phyloP scores from a whole-genome alignment of 23 red algal species.

The Gracilaria caudata region DNA sequence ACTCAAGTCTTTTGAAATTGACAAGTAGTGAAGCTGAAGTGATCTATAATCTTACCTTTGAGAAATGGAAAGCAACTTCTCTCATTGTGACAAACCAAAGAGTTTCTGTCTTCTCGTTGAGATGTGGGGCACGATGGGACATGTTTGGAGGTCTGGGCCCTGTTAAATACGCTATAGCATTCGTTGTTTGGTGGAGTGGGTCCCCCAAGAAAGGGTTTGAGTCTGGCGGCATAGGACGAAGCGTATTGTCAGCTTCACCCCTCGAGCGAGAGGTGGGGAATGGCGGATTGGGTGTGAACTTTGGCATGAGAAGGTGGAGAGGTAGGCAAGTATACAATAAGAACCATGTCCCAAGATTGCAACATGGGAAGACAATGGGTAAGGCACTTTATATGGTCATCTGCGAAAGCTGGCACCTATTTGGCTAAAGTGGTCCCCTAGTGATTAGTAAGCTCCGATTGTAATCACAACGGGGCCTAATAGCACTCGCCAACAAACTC shows the following conservation, averaged over 20 bases:
- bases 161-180: background rate
- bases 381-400: background rate
- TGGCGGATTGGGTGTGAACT: background rate
- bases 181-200: background rate
- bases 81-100: conserved; percentile 22
- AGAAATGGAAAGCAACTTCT: conserved; percentile 38
- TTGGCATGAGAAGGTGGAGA: background rate
- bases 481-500: background rate
- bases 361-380: background rate
- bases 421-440: conserved; percentile 33
- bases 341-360: background rate
- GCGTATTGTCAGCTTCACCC: background rate
- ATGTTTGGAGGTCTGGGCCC: conserved; percentile 1
- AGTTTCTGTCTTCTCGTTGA: background rate
- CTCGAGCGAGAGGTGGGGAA: background rate
- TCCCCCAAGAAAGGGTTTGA: background rate
- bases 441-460: background rate
- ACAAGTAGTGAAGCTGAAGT: background rate
- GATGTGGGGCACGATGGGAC: background rate
- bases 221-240: background rate
- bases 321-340: background rate
- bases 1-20: background rate
- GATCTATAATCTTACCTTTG: conserved; percentile 17
- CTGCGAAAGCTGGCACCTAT: conserved; percentile 30
- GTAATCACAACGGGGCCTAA: conserved; percentile 7